These are phyloP conservation scores for Acarospora socialis DNA, from an alignment of 2,329 filamentous ascomycete species.

Conservation along the genomic window DNA sequence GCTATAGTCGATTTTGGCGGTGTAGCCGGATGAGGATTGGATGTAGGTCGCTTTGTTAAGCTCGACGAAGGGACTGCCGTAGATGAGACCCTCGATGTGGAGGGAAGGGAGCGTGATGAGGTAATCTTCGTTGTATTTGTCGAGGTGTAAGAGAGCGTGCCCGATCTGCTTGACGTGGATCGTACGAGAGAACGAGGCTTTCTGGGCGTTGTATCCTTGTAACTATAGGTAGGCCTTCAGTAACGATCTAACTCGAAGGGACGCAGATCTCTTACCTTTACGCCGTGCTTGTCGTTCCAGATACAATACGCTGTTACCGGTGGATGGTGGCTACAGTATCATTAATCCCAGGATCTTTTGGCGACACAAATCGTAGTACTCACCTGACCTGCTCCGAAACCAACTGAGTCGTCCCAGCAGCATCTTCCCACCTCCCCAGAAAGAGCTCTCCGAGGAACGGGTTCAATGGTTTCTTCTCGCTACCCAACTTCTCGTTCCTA, in stretches of 20 bases:
- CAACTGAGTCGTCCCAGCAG: slow-evolving; percentile 66
- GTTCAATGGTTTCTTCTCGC: slow-evolving; percentile 96
- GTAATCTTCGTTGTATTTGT: slow-evolving; percentile 55
- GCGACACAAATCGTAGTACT: slow-evolving; percentile 1
- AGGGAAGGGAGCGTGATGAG: slow-evolving; percentile 82
- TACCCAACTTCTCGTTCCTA: slow-evolving; percentile 65
- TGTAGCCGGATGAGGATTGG: slow-evolving; percentile 70
- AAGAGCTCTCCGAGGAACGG: slow-evolving; percentile 94
- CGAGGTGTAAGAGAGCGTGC: slow-evolving; percentile 65
- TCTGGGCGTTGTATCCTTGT: slow-evolving; percentile 87
- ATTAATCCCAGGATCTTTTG: slow-evolving; percentile 6
- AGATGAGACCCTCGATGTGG: slow-evolving; percentile 85
- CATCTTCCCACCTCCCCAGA: slow-evolving; percentile 77
- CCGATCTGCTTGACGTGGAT: slow-evolving; percentile 94
- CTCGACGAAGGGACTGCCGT: slow-evolving; percentile 66
- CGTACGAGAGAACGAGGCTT: slow-evolving; percentile 83
- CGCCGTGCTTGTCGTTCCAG: slow-evolving; percentile 68
- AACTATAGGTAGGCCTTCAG: slow-evolving; percentile 22
- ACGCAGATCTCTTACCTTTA: slow-evolving; percentile 36
- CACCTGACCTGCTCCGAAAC: slow-evolving; percentile 85
- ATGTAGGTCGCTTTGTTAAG: slow-evolving; percentile 77
- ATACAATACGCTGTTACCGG: slow-evolving; percentile 92
- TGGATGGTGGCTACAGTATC: slow-evolving; percentile 58
- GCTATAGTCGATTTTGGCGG: slow-evolving; percentile 80
- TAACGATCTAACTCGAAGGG: too few relatives aligned